Base-by-base conservation (phyloP, 192 early-diverging fungal species). In the Umbelopsis vinacea region DNA sequence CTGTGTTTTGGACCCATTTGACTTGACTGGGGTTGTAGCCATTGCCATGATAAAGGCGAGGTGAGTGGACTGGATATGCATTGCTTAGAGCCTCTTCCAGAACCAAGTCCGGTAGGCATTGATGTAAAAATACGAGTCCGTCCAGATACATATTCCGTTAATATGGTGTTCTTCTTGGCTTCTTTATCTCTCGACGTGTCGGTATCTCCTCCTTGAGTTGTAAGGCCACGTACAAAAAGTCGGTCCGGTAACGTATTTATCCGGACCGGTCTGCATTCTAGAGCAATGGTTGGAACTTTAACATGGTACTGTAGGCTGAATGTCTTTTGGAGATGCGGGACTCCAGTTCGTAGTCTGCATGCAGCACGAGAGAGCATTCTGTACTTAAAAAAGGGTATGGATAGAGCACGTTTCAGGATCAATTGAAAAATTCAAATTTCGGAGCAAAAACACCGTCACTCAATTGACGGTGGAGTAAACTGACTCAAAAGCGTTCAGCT, bases 121-220 rank as follows among this genome's bases (percentile, higher is more conserved):
- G 76, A 72, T 5, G 82, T 83, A 46, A 79, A 83, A 9, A 83
- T 76, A 12, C 82, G 71, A 29, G 79, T 81, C 63, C 82, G 60
- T 12, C 82, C 82, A 67, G 78, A 83, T 1, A 79, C 52, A 57
- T 74, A 75, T 69, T 83, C 82, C 15, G 73, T 80, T 23, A 83
- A 60, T 19, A 83, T 70, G 17, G 77, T 55, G 29, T 74, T 68
- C 17, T 43, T 52, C 24, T 69, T 46, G 24, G 29, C 29, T 14
- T 63, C 33, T 63, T 37, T 29, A 29, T 63, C 57, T 29, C 37
- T 35, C 0, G 57, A 24, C 11, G 53, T 7, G 15, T 37, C 10
- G 10, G 29, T 29, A n/a, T 35, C 57, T 6, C 53, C 21, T 26
- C 29, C 57, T 63, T 63, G 57, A 17, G 57, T 63, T 63, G 57